Percentiles rank a stretch among this genome's conserved stretches.
phyloP scores from a whole-genome alignment of 129 eudicot species.

The Glebionis coronaria region DNA sequence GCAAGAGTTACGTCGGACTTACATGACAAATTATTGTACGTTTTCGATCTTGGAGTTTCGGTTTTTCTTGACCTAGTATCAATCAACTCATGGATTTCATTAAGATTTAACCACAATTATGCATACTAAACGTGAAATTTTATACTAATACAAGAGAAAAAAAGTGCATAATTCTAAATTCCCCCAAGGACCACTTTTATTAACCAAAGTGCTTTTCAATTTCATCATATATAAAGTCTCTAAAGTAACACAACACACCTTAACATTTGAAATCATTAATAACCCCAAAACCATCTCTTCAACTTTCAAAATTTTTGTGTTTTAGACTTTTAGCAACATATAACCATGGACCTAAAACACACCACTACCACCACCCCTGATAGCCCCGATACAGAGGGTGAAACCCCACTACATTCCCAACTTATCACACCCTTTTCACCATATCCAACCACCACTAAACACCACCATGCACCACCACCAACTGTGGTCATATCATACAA shows the following conservation, averaged over 20 bases:
- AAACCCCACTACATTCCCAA: conserved; percentile 61
- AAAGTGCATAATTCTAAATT: conserved; percentile 8
- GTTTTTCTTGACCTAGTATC: too few relatives aligned
- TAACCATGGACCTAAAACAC: conserved; percentile 46
- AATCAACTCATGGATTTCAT: too few relatives aligned
- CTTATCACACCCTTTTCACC: conserved; percentile 39
- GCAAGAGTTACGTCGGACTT: too few relatives aligned
- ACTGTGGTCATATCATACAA: conserved; percentile 34
- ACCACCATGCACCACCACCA: conserved; percentile 31
- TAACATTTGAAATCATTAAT: conserved; percentile 24
- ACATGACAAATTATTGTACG: too few relatives aligned
- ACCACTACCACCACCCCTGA: conserved; percentile 25
- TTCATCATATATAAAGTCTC: conserved; percentile 25
- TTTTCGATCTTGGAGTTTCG: too few relatives aligned
- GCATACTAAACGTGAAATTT: too few relatives aligned
- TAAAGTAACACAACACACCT: conserved; percentile 21
- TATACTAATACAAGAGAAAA: neutral
- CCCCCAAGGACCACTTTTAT: conserved; percentile 17
- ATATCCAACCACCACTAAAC: conserved; percentile 30
- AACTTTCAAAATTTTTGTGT: neutral
- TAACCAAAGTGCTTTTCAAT: conserved; percentile 31
- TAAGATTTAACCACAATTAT: too few relatives aligned
- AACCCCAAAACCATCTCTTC: neutral
- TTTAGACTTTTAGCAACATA: neutral
- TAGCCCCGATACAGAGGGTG: conserved; percentile 47